Conservation (phyloP, 2,329 filamentous ascomycete genomes). For the Coniochaeta sp. region DNA sequence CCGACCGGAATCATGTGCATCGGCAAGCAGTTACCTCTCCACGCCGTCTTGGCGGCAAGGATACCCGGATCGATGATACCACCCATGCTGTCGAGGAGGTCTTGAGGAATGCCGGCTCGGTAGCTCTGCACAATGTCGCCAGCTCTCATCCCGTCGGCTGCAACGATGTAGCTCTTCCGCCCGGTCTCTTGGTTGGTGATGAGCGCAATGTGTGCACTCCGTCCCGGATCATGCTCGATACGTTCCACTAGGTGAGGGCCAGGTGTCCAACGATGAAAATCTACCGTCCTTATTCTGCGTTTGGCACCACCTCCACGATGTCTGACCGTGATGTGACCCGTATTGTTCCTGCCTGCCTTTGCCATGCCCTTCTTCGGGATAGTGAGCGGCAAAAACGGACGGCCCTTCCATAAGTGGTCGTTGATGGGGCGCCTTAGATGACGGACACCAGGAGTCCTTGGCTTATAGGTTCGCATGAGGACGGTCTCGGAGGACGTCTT, state of each 20-base stretch:
- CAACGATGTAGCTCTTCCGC: slow-evolving; percentile 82
- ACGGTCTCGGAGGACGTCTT: slow-evolving; percentile 20
- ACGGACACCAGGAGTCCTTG: slow-evolving; percentile 83
- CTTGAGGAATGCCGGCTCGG: slow-evolving; percentile 77
- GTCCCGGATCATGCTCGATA: slow-evolving; percentile 92
- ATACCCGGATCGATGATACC: slow-evolving; percentile 91
- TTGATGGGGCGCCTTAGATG: slow-evolving; percentile 91
- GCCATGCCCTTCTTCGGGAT: slow-evolving; percentile 87
- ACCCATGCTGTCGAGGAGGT: slow-evolving; percentile 86
- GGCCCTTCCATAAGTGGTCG: slow-evolving; percentile 93
- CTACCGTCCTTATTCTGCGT: slow-evolving; percentile 82
- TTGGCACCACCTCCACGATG: slow-evolving; percentile 91
- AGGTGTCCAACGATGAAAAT: slow-evolving; percentile 71
- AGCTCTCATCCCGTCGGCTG: slow-evolving; percentile 86
- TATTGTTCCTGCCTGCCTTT: slow-evolving; percentile 88
- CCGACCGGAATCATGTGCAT: slow-evolving; percentile 93
- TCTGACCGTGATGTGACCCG: slow-evolving; percentile 76
- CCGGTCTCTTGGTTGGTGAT: slow-evolving; percentile 67
- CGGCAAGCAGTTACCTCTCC: slow-evolving; percentile 89
- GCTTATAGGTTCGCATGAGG: slow-evolving; percentile 78
- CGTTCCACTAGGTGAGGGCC: slow-evolving; percentile 86
- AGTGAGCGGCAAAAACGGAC: slow-evolving; percentile 75
- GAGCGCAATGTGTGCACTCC: slow-evolving; percentile 88
- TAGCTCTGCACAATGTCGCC: slow-evolving; percentile 93
- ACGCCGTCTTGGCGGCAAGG: slow-evolving; percentile 86